These are phyloP conservation scores for Elongisporangium prolatum DNA, from an alignment of 352 stramenopile species.

Conservation along the genomic window DNA sequence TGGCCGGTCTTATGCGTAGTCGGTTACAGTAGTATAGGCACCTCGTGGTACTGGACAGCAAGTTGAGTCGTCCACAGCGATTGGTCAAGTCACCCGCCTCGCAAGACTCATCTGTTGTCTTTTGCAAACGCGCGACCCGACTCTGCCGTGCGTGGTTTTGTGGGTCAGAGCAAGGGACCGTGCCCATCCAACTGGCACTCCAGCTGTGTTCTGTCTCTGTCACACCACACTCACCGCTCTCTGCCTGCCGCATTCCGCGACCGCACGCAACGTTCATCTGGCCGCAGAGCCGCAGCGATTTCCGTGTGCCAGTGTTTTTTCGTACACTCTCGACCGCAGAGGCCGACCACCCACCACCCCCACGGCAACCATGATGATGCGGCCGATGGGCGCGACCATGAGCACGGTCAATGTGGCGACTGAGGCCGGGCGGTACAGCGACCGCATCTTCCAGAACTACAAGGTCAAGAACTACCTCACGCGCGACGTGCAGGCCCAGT, in stretches of 20 bases:
- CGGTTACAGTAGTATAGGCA: no score
- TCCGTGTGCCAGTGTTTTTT: not conserved
- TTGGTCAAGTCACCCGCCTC: not conserved
- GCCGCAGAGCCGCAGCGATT: not conserved
- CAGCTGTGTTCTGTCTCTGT: not conserved
- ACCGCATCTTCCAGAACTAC: constrained; percentile 63
- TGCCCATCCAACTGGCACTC: not conserved
- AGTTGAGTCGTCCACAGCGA: not conserved
- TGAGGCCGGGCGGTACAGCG: constrained; percentile 33
- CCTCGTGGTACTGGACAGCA: not conserved
- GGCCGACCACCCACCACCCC: not conserved
- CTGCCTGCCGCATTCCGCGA: not conserved
- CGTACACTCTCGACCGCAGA: not conserved
- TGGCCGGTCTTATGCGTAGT: not conserved
- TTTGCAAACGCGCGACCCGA: not conserved
- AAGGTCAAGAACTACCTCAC: constrained; percentile 40
- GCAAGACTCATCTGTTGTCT: not conserved
- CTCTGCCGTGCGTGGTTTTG: not conserved
- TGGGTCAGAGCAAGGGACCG: not conserved
- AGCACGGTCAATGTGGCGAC: constrained; percentile 20
- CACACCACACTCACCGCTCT: not conserved
- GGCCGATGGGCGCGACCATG: constrained; percentile 14
- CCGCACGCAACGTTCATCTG: not conserved
- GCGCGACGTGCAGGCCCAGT: constrained; percentile 26
- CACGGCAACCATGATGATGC: constrained; percentile 2